Evolutionary conservation across 257 asterid species (phyloP), one percentile per base, ranked within the genome.

Genomic region (Echites panduratus): DNA sequence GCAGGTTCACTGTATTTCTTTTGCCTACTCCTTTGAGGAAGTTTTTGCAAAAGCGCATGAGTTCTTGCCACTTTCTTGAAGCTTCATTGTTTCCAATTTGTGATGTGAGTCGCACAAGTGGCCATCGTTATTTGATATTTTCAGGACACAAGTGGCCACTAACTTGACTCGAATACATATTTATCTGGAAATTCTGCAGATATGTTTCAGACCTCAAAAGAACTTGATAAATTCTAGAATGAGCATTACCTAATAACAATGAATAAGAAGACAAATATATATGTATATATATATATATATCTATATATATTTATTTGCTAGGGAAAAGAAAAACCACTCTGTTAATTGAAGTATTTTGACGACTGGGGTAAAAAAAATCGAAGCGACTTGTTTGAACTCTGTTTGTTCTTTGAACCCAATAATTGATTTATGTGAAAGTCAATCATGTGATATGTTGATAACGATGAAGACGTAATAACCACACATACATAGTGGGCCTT

Each of bases 261-360:
- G 24, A 66, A n/a, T n/a, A n/a, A 35, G 57, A 72, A 16, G 57
- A 59, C 70, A 59, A 74, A 70, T 1, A 47, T 29, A 63, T 76
- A 59, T 72, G n/a, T 29, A 63, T 76, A 59, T 72, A 70, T 1
- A 47, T 29, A 63, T 76, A 59, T 72, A n/a, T n/a, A n/a, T n/a
- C n/a, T n/a, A n/a, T n/a, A n/a, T n/a, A n/a, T n/a, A n/a, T n/a
- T n/a, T n/a, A 70, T 45, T 48, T 48, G 56, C 70, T 32, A 3
- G 38, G 38, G 38, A 32, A 32, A 32, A 38, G 8, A 14, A 59
- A 16, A 38, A 67, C 16, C 32, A 2, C 45, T 38, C 11, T 45
- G 48, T 9, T 45, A 14, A n/a, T n/a, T n/a, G n/a, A 43, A 13
- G 9, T 41, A 13, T 20, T 57, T 14, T 14, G 41, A n/a, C 9